Percentiles rank a stretch among this genome's conserved stretches.
Evolutionary conservation across 768 basidiomycete genomes (phyloP).

Genomic region (Mycena crocata): DNA sequence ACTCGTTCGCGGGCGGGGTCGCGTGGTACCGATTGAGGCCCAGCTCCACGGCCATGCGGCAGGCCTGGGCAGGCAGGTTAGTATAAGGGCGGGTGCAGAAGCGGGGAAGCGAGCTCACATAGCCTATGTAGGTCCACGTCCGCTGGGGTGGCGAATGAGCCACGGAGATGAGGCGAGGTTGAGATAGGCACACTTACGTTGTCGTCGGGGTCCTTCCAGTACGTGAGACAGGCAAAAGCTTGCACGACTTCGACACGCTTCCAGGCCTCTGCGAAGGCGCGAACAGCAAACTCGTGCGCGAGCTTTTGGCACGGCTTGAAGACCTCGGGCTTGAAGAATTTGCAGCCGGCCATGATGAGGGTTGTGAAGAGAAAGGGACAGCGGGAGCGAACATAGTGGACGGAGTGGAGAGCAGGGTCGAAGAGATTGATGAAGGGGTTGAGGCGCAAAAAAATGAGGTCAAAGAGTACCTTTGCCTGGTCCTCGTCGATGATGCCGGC

Average conservation of each 20-base stretch:
- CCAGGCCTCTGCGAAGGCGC: slow-evolving; percentile 83
- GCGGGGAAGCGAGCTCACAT: slow-evolving; percentile 59
- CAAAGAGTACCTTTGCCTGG: slow-evolving; percentile 79
- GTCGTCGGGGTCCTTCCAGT: slow-evolving; percentile 92
- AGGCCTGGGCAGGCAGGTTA: slow-evolving; percentile 62
- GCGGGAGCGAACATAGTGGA: slow-evolving; percentile 80
- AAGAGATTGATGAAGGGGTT: slow-evolving; percentile 93
- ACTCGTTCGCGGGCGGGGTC: slow-evolving; percentile 67
- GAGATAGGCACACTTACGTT: slow-evolving; percentile 59
- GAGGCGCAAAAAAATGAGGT: slow-evolving; percentile 82
- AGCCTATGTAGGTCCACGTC: slow-evolving; percentile 90
- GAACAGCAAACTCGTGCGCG: slow-evolving; percentile 78
- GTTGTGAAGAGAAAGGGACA: slow-evolving; percentile 89
- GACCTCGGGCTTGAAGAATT: slow-evolving; percentile 80
- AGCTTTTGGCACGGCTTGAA: slow-evolving; percentile 78
- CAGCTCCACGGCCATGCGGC: slow-evolving; percentile 89
- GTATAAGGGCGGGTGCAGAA: not conserved
- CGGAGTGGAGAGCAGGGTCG: slow-evolving; percentile 87
- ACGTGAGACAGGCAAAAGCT: slow-evolving; percentile 88
- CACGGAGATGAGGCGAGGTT: slow-evolving; percentile 25
- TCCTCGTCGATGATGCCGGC: slow-evolving; percentile 77
- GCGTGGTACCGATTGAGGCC: slow-evolving; percentile 78
- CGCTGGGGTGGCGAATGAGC: slow-evolving; percentile 56
- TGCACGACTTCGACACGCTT: slow-evolving; percentile 90
- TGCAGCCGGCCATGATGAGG: slow-evolving; percentile 85